These are phyloP conservation scores for Exophiala calicioides DNA, from an alignment of 2,329 filamentous ascomycete species.

Conservation along the genomic window DNA sequence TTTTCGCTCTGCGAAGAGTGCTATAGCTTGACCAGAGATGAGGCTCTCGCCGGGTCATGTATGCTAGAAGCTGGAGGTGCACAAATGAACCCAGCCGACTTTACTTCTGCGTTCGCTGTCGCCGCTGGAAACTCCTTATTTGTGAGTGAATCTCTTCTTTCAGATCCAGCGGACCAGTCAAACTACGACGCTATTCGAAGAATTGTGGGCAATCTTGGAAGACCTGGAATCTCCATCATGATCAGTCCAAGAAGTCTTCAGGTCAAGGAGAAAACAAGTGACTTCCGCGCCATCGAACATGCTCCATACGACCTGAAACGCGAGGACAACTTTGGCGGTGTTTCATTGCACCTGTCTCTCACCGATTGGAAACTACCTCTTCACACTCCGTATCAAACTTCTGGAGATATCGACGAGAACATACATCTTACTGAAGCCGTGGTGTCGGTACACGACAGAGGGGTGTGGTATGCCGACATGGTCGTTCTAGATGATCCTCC, in stretches of 20 bases:
- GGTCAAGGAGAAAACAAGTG: slow-evolving; percentile 10
- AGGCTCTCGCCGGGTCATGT: no score
- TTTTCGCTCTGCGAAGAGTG: no score
- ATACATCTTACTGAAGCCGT: not conserved
- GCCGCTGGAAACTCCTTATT: no score
- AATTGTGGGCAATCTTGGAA: slow-evolving; percentile 9
- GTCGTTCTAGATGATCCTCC: not conserved
- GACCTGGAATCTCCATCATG: slow-evolving; percentile 24
- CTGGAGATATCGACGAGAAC: slow-evolving; percentile 3
- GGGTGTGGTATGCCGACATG: not conserved
- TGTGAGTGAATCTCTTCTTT: no score
- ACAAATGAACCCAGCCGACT: no score
- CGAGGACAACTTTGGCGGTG: slow-evolving; percentile 21
- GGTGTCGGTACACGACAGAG: not conserved
- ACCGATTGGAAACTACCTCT: slow-evolving; percentile 15
- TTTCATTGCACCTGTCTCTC: slow-evolving; percentile 24
- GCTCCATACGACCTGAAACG: slow-evolving; percentile 13
- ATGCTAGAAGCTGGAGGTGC: no score
- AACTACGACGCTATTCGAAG: slow-evolving; percentile 7
- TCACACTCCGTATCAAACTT: not conserved
- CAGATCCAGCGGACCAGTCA: no score
- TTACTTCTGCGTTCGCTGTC: no score
- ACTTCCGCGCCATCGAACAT: slow-evolving; percentile 12
- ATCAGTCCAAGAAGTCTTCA: slow-evolving; percentile 16
- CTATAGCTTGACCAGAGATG: no score